These are phyloP conservation scores for Lachnellula subtilissima DNA, from an alignment of 2,329 filamentous ascomycete species.

Conservation along the genomic window DNA sequence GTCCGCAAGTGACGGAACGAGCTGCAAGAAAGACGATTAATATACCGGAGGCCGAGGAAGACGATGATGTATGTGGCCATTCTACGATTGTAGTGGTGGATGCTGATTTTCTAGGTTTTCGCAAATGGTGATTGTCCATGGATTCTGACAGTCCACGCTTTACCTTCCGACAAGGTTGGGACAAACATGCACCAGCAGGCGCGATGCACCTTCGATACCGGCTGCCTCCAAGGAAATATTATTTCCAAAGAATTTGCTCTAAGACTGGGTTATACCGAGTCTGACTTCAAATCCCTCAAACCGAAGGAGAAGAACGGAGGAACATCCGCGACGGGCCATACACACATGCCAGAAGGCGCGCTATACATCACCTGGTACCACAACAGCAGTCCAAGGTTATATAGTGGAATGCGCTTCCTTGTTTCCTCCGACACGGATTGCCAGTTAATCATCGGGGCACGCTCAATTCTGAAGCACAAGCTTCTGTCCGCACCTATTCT, in stretches of 20 bases:
- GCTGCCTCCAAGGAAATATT: slow-evolving; percentile 8
- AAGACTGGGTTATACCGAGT: not conserved
- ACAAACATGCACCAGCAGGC: slow-evolving; percentile 31
- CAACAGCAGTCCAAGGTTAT: slow-evolving; percentile 5
- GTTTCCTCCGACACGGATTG: slow-evolving; percentile 2
- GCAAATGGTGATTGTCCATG: not conserved
- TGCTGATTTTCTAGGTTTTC: not conserved
- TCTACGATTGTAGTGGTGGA: not conserved
- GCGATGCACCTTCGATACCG: slow-evolving; percentile 9
- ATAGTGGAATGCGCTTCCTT: slow-evolving; percentile 13
- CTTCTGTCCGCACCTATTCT: slow-evolving; percentile 7
- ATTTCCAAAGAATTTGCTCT: slow-evolving; percentile 5
- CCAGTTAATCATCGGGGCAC: slow-evolving; percentile 12
- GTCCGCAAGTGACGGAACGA: not conserved
- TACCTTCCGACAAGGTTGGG: slow-evolving; percentile 32
- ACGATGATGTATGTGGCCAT: not conserved
- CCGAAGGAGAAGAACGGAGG: not conserved
- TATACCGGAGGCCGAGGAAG: not conserved
- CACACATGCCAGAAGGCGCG: slow-evolving; percentile 1
- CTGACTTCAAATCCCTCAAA: not conserved
- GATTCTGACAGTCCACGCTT: not conserved
- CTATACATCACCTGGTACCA: slow-evolving; percentile 11
- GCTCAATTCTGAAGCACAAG: slow-evolving; percentile 5
- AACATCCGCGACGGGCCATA: slow-evolving; percentile 1
- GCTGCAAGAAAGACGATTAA: not conserved